Evolutionary conservation across 176 grass and related monocot species (phyloP).

Genomic region (Eleusine coracana): DNA sequence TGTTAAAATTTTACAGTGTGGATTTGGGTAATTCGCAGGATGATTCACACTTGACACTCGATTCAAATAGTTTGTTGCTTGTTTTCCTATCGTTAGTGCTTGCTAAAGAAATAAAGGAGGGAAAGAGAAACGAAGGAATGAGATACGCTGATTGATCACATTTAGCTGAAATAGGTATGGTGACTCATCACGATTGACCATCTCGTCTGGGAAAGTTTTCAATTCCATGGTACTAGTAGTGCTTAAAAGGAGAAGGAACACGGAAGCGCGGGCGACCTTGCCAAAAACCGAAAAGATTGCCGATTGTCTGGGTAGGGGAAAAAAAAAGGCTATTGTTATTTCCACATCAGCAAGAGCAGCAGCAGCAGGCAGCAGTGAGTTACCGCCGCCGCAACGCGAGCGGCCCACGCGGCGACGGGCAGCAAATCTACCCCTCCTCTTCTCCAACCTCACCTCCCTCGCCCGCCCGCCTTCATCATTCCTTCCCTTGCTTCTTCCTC

Average conservation of each 20-base stretch:
- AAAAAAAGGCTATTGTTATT: neutral
- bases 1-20: too few species aligned
- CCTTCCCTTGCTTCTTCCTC: slow-evolving; percentile 58
- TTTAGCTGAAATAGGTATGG: neutral
- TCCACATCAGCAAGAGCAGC: neutral
- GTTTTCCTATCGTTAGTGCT: neutral
- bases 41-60: too few species aligned
- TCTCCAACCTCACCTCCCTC: too few species aligned
- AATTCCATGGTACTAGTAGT: too few species aligned
- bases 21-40: too few species aligned
- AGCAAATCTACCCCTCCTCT: slow-evolving; percentile 16
- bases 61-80: neutral
- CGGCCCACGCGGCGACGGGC: neutral
- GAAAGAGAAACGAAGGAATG: neutral
- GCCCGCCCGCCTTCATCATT: slow-evolving; percentile 40
- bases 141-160: neutral
- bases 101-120: too few species aligned
- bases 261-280: neutral
- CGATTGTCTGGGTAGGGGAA: neutral
- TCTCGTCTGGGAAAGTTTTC: too few species aligned
- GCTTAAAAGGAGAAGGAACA: neutral
- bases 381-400: neutral
- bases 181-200: neutral
- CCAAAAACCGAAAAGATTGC: neutral
- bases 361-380: neutral